These are phyloP conservation scores for Xylaria intraflava DNA, from an alignment of 495 filamentous ascomycete genomes.

Conservation along the genomic window DNA sequence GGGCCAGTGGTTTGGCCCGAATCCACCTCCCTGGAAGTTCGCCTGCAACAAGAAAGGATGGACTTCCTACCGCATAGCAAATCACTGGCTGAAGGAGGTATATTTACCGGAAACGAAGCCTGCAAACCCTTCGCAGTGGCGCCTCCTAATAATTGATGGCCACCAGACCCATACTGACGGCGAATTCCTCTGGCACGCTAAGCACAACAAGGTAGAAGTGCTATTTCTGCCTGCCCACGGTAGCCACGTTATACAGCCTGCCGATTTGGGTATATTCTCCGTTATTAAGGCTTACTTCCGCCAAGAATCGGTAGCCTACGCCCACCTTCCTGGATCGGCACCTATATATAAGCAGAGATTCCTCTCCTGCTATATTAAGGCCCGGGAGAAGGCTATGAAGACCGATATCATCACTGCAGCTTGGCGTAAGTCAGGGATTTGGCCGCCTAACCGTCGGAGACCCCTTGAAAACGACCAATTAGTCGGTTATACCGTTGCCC, in stretches of 20 bases:
- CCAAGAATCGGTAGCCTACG: background rate
- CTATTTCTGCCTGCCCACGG: background rate
- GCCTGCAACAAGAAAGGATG: background rate
- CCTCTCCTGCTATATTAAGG: background rate
- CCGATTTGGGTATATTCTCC: background rate
- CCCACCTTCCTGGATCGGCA: background rate
- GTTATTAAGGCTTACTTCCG: background rate
- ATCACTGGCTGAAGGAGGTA: background rate
- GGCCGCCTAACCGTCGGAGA: background rate
- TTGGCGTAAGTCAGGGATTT: background rate
- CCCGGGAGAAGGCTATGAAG: background rate
- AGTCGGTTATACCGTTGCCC: too few species aligned
- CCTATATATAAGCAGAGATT: background rate
- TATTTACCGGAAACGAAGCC: background rate
- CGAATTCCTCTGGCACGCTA: background rate
- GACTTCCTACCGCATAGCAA: background rate
- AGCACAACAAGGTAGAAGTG: background rate
- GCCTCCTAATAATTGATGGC: background rate
- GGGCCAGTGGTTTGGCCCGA: background rate
- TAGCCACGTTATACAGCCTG: background rate
- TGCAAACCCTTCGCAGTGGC: background rate
- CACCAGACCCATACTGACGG: background rate
- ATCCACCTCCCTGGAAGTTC: background rate
- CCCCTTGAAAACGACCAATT: background rate
- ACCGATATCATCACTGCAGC: background rate